Evolutionary conservation across 163 green algal genomes (phyloP).

Genomic region (Chlamydomonas reinhardtii): DNA sequence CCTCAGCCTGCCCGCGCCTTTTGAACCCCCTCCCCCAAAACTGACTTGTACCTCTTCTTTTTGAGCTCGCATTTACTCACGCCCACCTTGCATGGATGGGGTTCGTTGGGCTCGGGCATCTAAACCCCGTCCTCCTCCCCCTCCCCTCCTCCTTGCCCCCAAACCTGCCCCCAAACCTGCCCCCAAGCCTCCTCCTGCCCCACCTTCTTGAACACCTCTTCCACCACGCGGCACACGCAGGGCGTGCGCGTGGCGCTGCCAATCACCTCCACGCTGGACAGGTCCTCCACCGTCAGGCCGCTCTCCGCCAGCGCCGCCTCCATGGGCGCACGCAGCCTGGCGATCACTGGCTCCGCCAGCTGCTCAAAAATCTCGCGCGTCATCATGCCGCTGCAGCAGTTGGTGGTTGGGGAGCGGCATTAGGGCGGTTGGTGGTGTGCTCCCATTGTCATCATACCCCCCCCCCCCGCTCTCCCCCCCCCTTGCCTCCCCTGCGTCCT

Average conservation of each 20-base stretch:
- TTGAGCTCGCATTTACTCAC: too few species aligned
- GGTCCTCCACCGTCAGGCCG: constrained; percentile 78
- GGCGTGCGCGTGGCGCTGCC: constrained; percentile 90
- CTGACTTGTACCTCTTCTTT: too few species aligned
- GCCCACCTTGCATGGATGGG: too few species aligned
- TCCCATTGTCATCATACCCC: too few species aligned
- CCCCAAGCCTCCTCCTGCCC: background rate
- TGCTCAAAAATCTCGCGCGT: constrained; percentile 81
- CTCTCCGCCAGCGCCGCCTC: constrained; percentile 70
- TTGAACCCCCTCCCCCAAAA: too few species aligned
- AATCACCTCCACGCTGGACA: constrained; percentile 93
- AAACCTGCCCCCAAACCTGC: background rate
- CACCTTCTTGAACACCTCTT: constrained; percentile 80
- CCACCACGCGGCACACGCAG: constrained; percentile 67
- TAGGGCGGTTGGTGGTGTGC: too few species aligned
- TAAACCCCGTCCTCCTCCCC: background rate
- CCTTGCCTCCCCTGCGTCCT: too few species aligned
- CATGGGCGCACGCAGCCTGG: constrained; percentile 67
- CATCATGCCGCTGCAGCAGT: constrained; percentile 53
- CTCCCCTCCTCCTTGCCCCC: background rate
- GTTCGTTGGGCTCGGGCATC: too few species aligned
- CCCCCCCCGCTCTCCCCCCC: constrained; percentile 5
- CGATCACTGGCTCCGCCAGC: constrained; percentile 68
- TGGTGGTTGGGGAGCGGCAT: background rate
- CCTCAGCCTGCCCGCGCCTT: too few species aligned